Percentiles rank a stretch among this genome's conserved stretches.
phyloP scores from a whole-genome alignment of 306 rosid species.

The Heteromeles arbutifolia region DNA sequence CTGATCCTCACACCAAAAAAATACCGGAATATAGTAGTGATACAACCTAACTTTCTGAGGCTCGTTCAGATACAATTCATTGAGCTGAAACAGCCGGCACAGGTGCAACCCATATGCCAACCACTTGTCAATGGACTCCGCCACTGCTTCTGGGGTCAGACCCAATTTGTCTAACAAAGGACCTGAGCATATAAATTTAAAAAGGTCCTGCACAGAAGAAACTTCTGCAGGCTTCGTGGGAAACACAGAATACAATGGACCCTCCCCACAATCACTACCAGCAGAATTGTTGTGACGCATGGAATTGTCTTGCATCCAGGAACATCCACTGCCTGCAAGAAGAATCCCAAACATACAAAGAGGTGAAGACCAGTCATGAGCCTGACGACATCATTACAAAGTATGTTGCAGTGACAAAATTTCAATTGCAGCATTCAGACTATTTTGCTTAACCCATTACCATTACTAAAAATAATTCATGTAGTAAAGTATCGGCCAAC shows the following conservation, averaged over 20 bases:
- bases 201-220: conserved; percentile 68
- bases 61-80: conserved; percentile 53
- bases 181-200: conserved; percentile 74
- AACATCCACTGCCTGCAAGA: conserved; percentile 55
- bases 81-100: conserved; percentile 65
- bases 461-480: neutral
- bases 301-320: conserved; percentile 57
- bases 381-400: neutral
- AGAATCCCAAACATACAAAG: conserved; percentile 11
- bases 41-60: conserved; percentile 85
- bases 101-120: conserved; percentile 48
- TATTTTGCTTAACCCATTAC: neutral
- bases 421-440: neutral
- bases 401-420: neutral
- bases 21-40: conserved; percentile 86
- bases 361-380: neutral
- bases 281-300: conserved; percentile 2
- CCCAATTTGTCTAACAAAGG: conserved; percentile 64
- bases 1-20: conserved; percentile 84
- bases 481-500: neutral
- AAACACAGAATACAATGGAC: conserved; percentile 38
- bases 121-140: conserved; percentile 82
- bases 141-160: conserved; percentile 44
- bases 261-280: conserved; percentile 24
- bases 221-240: conserved; percentile 65